Conservation (phyloP, 2,329 filamentous ascomycete genomes). For the Ilyonectria mors-panacis region DNA sequence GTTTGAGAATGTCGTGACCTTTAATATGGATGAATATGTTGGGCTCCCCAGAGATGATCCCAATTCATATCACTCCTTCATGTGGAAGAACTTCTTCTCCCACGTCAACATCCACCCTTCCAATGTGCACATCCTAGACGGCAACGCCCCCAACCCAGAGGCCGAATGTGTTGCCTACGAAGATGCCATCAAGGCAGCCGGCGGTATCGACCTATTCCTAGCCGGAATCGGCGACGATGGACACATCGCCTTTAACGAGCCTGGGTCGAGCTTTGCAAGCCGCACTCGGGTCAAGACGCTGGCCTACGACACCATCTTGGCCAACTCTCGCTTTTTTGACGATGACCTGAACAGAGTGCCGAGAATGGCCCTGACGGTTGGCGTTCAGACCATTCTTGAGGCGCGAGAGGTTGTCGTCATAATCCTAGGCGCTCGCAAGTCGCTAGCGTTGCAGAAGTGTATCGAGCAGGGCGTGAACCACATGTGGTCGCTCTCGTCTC, state of each 20-base stretch:
- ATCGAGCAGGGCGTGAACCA: conserved; percentile 88
- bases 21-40: conserved; percentile 96
- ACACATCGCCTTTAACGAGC: conserved; percentile 93
- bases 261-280: conserved; percentile 82
- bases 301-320: conserved; percentile 88
- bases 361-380: conserved; percentile 86
- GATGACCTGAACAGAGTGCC: conserved; percentile 82
- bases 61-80: conserved; percentile 91
- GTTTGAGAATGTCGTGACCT: conserved; percentile 90
- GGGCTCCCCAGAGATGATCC: conserved; percentile 86
- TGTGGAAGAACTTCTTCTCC: conserved; percentile 94
- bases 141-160: conserved; percentile 82
- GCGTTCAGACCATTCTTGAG: conserved; percentile 86
- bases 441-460: conserved; percentile 83
- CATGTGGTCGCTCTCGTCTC: conserved; percentile 89
- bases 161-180: conserved; percentile 87
- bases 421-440: conserved; percentile 86
- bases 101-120: conserved; percentile 85
- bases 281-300: conserved; percentile 89
- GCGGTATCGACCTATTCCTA: conserved; percentile 89
- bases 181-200: conserved; percentile 79
- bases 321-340: conserved; percentile 88
- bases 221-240: conserved; percentile 89
- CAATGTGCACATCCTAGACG: conserved; percentile 89
- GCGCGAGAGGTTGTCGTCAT: conserved; percentile 87